Evolutionary conservation across 768 basidiomycete species (phyloP).

Genomic region (Clavaria fumosa): DNA sequence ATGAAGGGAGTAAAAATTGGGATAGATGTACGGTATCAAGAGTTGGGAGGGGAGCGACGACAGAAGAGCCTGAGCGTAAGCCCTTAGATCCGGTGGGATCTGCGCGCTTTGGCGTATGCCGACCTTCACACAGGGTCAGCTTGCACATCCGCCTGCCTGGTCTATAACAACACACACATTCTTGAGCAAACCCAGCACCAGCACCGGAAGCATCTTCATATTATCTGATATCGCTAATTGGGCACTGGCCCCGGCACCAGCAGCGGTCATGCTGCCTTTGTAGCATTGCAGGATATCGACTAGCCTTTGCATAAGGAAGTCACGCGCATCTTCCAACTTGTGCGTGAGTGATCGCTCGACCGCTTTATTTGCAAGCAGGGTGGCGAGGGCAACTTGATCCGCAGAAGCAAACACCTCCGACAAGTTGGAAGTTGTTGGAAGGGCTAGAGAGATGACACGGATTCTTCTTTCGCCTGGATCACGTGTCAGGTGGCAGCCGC

Average conservation of each 20-base stretch:
- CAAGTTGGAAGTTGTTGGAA: slow-evolving; percentile 77
- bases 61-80: slow-evolving; percentile 86
- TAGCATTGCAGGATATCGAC: slow-evolving; percentile 77
- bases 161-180: slow-evolving; percentile 58
- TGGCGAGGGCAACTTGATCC: slow-evolving; percentile 76
- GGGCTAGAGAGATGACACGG: slow-evolving; percentile 75
- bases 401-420: slow-evolving; percentile 84
- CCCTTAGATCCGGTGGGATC: slow-evolving; percentile 91
- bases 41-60: slow-evolving; percentile 84
- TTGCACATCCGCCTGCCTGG: too few species aligned
- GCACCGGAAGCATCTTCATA: slow-evolving; percentile 83
- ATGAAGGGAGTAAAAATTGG: slow-evolving; percentile 89
- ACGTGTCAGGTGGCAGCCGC: background rate
- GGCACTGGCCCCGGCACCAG: slow-evolving; percentile 85
- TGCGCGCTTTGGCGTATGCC: slow-evolving; percentile 92
- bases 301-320: slow-evolving; percentile 68
- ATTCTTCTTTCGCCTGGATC: slow-evolving; percentile 64
- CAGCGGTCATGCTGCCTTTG: slow-evolving; percentile 93
- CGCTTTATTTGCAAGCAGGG: slow-evolving; percentile 80
- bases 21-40: slow-evolving; percentile 88
- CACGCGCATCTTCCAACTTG: slow-evolving; percentile 81
- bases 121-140: slow-evolving; percentile 33
- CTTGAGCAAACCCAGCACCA: slow-evolving; percentile 84
- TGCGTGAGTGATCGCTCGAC: slow-evolving; percentile 77
- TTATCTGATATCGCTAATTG: slow-evolving; percentile 89